phyloP scores from a whole-genome alignment of 2,329 filamentous ascomycete species.

The Pseudonectria buxi region DNA sequence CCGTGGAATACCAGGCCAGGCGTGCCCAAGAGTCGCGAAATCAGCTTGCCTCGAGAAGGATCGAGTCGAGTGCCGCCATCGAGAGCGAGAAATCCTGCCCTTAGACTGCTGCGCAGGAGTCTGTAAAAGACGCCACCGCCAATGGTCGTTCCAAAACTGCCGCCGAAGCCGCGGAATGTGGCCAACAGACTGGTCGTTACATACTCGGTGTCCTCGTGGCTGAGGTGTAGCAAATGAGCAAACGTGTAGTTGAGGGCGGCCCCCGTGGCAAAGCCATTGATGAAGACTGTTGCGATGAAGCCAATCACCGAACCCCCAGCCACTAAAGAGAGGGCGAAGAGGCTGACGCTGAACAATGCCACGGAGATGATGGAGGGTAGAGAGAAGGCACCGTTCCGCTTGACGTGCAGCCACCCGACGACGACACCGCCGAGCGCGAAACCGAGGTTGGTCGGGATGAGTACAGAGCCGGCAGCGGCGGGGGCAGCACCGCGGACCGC shows the following conservation, averaged over 20 bases:
- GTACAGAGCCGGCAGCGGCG: slow-evolving; percentile 64
- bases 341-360: slow-evolving; percentile 52
- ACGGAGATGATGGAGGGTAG: slow-evolving; percentile 54
- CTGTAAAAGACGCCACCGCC: slow-evolving; percentile 70
- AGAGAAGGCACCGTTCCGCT: slow-evolving; percentile 67
- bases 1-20: slow-evolving; percentile 43
- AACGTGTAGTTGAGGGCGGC: slow-evolving; percentile 74
- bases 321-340: slow-evolving; percentile 49
- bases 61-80: slow-evolving; percentile 32
- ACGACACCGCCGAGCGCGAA: slow-evolving; percentile 69
- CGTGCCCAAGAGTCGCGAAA: slow-evolving; percentile 43
- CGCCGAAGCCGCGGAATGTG: slow-evolving; percentile 76
- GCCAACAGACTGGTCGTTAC: slow-evolving; percentile 69
- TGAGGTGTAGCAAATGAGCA: slow-evolving; percentile 71
- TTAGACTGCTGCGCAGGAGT: slow-evolving; percentile 48
- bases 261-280: slow-evolving; percentile 67
- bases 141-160: slow-evolving; percentile 72
- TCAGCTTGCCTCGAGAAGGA: slow-evolving; percentile 30
- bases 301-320: slow-evolving; percentile 45
- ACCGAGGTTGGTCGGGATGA: slow-evolving; percentile 75
- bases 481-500: slow-evolving; percentile 65
- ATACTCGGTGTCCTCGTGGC: slow-evolving; percentile 59
- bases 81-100: slow-evolving; percentile 46
- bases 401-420: slow-evolving; percentile 70
- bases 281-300: slow-evolving; percentile 56